These are phyloP conservation scores for Nannizziopsis arthrosporioides DNA, from an alignment of 2,329 filamentous ascomycete genomes.

Conservation along the genomic window DNA sequence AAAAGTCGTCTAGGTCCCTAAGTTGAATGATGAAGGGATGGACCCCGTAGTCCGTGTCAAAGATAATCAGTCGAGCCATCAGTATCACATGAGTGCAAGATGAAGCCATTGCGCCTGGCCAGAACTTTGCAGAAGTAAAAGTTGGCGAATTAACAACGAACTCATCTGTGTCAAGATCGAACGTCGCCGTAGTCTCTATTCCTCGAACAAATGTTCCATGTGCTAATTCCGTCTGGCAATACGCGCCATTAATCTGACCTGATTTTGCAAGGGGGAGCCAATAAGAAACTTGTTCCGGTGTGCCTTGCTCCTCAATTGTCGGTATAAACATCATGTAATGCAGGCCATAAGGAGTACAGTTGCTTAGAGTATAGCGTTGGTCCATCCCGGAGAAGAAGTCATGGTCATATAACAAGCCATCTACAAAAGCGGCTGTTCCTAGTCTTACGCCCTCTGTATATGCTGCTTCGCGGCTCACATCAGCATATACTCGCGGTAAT, in stretches of 20 bases:
- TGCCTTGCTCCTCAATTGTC: slow-evolving; percentile 14
- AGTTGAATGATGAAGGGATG: slow-evolving; percentile 24
- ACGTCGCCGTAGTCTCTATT: slow-evolving; percentile 25
- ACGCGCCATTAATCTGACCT: slow-evolving; percentile 14
- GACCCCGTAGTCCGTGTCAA: slow-evolving; percentile 19
- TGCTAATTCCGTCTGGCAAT: slow-evolving; percentile 24
- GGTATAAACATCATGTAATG: slow-evolving; percentile 16
- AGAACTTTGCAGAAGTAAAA: slow-evolving; percentile 22
- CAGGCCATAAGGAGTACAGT: slow-evolving; percentile 14
- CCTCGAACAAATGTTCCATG: slow-evolving; percentile 24
- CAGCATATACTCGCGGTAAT: slow-evolving; percentile 19
- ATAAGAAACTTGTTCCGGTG: slow-evolving; percentile 10
- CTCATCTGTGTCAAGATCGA: slow-evolving; percentile 20
- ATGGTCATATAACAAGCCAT: slow-evolving; percentile 18
- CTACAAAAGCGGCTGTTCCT: slow-evolving; percentile 20
- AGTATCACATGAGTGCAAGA: slow-evolving; percentile 22
- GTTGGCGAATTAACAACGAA: slow-evolving; percentile 23
- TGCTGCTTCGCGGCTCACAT: slow-evolving; percentile 19
- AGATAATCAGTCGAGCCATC: slow-evolving; percentile 22
- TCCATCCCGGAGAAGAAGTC: slow-evolving; percentile 18
- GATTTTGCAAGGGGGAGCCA: slow-evolving; percentile 13
- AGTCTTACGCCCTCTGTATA: slow-evolving; percentile 19
- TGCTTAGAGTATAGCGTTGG: slow-evolving; percentile 14
- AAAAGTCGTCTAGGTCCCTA: slow-evolving; percentile 18
- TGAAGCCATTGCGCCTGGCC: slow-evolving; percentile 22